phyloP scores from a whole-genome alignment of 192 early-diverging fungal species.

The Entophlyctis luteolus region DNA sequence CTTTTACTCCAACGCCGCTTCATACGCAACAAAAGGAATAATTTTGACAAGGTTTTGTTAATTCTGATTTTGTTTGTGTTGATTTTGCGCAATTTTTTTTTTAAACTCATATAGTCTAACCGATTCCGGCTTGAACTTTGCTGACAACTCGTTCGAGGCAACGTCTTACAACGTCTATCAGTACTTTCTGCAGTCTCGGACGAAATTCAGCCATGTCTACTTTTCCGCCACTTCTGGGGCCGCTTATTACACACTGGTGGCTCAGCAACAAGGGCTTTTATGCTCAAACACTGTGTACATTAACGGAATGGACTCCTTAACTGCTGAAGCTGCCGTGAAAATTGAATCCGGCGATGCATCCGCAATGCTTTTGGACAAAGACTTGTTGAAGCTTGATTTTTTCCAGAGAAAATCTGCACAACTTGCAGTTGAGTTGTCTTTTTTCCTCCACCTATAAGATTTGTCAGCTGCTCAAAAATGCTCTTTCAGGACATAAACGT shows the following conservation, averaged over 20 bases:
- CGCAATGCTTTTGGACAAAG: slow-evolving; percentile 9
- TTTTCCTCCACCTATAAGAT: background rate
- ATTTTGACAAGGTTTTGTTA: slow-evolving; percentile 14
- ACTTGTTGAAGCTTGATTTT: slow-evolving; percentile 31
- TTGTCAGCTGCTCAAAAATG: background rate
- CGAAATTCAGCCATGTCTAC: slow-evolving; percentile 25
- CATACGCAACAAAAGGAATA: slow-evolving; percentile 20
- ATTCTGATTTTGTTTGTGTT: background rate
- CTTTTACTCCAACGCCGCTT: slow-evolving; percentile 5
- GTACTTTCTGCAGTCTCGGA: slow-evolving; percentile 1
- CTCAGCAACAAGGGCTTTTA: slow-evolving; percentile 30
- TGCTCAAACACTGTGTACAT: slow-evolving; percentile 33
- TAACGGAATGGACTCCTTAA: slow-evolving; percentile 25
- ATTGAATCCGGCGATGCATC: slow-evolving; percentile 20
- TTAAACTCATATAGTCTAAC: slow-evolving; percentile 28
- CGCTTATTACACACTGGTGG: slow-evolving; percentile 35
- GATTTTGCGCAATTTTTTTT: background rate
- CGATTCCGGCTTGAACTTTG: slow-evolving; percentile 20
- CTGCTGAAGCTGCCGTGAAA: background rate
- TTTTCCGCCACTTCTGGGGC: slow-evolving; percentile 24
- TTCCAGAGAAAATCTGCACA: slow-evolving; percentile 28
- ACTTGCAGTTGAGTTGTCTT: slow-evolving; percentile 23
- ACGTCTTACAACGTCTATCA: slow-evolving; percentile 33
- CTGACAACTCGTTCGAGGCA: slow-evolving; percentile 22
- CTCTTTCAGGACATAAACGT: slow-evolving; percentile 32